Evolutionary conservation across 78 protist species (phyloP).

Genomic region (Salpingoeca rosetta): DNA sequence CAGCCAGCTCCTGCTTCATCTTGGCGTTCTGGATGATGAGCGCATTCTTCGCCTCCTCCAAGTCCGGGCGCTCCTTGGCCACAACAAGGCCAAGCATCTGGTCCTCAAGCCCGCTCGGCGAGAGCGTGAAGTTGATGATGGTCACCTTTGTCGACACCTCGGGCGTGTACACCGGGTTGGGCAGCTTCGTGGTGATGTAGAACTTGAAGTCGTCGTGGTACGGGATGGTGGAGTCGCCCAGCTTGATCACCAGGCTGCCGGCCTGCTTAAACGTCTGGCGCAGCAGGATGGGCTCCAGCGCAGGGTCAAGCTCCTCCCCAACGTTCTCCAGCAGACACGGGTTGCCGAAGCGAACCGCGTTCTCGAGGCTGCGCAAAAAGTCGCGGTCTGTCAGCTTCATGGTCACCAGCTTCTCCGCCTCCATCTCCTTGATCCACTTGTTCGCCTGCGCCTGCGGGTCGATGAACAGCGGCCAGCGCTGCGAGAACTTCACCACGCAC

Average conservation of each 20-base stretch:
- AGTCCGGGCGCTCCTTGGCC: slow-evolving; percentile 59
- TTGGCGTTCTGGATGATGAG: slow-evolving; percentile 44
- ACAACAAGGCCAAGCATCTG: slow-evolving; percentile 73
- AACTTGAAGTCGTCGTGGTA: slow-evolving; percentile 63
- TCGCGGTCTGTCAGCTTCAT: slow-evolving; percentile 50
- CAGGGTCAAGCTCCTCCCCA: slow-evolving; percentile 66
- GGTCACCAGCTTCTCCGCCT: slow-evolving; percentile 46
- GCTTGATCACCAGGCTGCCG: slow-evolving; percentile 43
- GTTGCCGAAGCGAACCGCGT: slow-evolving; percentile 63
- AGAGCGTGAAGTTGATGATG: slow-evolving; percentile 69
- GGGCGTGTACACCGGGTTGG: slow-evolving; percentile 79
- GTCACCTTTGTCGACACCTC: slow-evolving; percentile 66
- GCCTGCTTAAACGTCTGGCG: slow-evolving; percentile 43
- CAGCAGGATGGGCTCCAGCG: slow-evolving; percentile 73
- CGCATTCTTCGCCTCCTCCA: slow-evolving; percentile 56
- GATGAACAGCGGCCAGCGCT: slow-evolving; percentile 77
- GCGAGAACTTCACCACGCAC: slow-evolving; percentile 43
- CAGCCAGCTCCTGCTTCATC: slow-evolving; percentile 51
- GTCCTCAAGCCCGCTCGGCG: slow-evolving; percentile 65
- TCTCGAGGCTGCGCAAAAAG: slow-evolving; percentile 41
- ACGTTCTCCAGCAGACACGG: slow-evolving; percentile 77
- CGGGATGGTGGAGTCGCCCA: slow-evolving; percentile 73
- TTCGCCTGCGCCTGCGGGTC: slow-evolving; percentile 84
- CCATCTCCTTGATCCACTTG: slow-evolving; percentile 56
- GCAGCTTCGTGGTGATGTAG: slow-evolving; percentile 76